phyloP scores from a whole-genome alignment of 139 green algal species.

The Closterium sp. region DNA sequence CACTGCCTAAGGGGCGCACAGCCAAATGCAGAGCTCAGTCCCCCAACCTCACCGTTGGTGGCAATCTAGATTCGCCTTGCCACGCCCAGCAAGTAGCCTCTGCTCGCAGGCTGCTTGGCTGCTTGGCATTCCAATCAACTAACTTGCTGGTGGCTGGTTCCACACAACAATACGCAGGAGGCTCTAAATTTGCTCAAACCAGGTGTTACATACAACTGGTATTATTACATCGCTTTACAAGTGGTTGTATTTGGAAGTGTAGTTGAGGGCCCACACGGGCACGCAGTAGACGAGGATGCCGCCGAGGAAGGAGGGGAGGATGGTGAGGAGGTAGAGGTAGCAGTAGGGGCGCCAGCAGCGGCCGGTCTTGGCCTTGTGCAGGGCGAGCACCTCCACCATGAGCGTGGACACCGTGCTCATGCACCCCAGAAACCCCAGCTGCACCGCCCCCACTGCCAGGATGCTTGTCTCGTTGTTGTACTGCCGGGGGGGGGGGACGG shows the following conservation, averaged over 20 bases:
- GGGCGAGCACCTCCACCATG: constrained; percentile 30
- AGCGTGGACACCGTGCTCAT: constrained; percentile 46
- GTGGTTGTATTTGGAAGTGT: constrained; percentile 29
- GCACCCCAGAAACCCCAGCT: constrained; percentile 37
- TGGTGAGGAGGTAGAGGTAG: constrained; percentile 18
- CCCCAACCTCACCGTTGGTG: too few relatives aligned
- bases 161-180: too few relatives aligned
- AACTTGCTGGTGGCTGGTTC: too few relatives aligned
- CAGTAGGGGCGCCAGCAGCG: constrained; percentile 20
- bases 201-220: too few relatives aligned
- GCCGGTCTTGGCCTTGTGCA: neutral
- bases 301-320: constrained; percentile 12
- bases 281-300: constrained; percentile 31
- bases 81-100: too few relatives aligned
- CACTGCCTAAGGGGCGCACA: too few relatives aligned
- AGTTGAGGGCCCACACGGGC: constrained; percentile 37
- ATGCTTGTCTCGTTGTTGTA: neutral
- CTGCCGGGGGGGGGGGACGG: neutral
- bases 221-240: neutral
- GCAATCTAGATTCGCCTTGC: too few relatives aligned
- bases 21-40: too few relatives aligned
- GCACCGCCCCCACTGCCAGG: neutral
- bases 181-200: too few relatives aligned
- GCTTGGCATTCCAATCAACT: too few relatives aligned
- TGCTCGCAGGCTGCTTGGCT: too few relatives aligned